These are phyloP conservation scores for Sclerotinia subarctica DNA, from an alignment of 2,329 filamentous ascomycete species.

Conservation along the genomic window DNA sequence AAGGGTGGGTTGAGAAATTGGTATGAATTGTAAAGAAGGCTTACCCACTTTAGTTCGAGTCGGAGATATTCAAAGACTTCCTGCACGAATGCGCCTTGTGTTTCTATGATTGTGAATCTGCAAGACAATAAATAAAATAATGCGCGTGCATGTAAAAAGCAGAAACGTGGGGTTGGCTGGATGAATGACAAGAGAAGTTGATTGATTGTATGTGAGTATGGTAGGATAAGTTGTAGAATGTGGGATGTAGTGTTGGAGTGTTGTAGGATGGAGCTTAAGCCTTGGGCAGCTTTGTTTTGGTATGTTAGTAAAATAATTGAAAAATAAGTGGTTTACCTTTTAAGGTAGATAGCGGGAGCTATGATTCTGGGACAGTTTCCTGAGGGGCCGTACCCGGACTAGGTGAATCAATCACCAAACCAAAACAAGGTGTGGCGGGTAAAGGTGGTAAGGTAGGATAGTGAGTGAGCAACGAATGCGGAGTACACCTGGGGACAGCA, in stretches of 20 bases:
- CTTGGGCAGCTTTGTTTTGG: not conserved
- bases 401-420: not conserved
- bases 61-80: constrained; percentile 20
- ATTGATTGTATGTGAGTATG: not conserved
- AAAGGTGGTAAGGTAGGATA: not conserved
- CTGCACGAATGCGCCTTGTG: constrained; percentile 21
- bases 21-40: constrained; percentile 19
- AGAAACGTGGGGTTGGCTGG: constrained; percentile 19
- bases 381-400: not conserved
- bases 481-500: not conserved
- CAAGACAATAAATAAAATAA: constrained; percentile 15
- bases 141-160: constrained; percentile 8
- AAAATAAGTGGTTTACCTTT: not conserved
- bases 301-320: not conserved
- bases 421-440: not conserved
- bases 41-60: constrained; percentile 21
- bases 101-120: constrained; percentile 20
- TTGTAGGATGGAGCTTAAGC: not conserved
- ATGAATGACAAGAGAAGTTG: not conserved
- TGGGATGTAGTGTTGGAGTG: not conserved
- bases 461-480: not conserved
- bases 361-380: not conserved
- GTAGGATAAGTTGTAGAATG: not conserved
- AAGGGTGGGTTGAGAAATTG: constrained; percentile 10
- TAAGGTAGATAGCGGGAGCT: not conserved